Evolutionary conservation across 2,329 filamentous ascomycete species (phyloP), one percentile per base, ranked within the genome.

Genomic region (Stemphylium vesicarium): DNA sequence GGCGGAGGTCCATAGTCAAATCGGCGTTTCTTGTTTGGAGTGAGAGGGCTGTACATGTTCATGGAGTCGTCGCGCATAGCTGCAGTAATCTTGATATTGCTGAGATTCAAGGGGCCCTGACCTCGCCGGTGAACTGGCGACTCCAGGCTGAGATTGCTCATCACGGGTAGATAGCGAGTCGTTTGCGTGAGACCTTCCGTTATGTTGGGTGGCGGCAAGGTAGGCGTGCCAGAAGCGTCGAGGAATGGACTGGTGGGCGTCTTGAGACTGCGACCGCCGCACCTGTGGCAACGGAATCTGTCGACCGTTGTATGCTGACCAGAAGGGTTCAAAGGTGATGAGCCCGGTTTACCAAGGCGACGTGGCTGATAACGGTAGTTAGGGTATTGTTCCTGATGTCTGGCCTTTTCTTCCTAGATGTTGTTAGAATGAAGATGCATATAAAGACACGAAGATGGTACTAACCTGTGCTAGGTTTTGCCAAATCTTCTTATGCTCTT

Each of bases 291-390:
- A 61, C 84, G 77, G 47, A 77, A 74, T 53, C 78, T 79, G 50
- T 81, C 79, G 18, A 72, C 64, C 48, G 72, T 77, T 10, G 74
- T 70, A 43, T 74, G 71, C 35, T 73, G 68, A 29, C 64, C 66
- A 11, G 59, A 57, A 12, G 68, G 62, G 37, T 70, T 69, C 35
- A 69, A 68, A 18, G 70, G 71, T 2, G 78, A 74, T 12, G 73
- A 75, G n/a, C 63, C 79, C 71, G 53, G 75, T 53, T 70, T 76
- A 16, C 72, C 77, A 50, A 73, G 65, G 12, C 80, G 78, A 47
- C 91, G 88, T 32, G 95, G 95, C 73, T 96, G 92, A 73, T 98
- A 99, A 60, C 92, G 88, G 77, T 99, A 99, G 63, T 91, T 89
- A 2, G 95, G 95, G 74, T 97, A 96, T 77, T 93, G 90, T 60